Conservation (phyloP, 78 protist genomes). For the Pigoraptor vietnamica region DNA sequence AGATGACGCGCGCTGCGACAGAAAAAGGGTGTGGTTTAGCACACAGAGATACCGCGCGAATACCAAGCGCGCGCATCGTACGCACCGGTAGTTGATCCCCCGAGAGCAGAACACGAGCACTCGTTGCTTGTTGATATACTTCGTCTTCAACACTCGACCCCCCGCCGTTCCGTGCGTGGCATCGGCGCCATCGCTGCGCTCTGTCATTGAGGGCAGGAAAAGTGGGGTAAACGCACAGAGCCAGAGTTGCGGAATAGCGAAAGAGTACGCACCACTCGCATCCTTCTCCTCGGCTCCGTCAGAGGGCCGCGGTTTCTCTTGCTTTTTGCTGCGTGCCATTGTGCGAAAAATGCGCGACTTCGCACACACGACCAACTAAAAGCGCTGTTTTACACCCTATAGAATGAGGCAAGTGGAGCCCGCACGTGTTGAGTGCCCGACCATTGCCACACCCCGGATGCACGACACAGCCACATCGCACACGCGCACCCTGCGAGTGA, state of each 20-base stretch:
- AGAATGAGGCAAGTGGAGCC: neutral
- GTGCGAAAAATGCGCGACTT: neutral
- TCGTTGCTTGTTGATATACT: conserved; percentile 31
- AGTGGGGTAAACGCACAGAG: too few species aligned
- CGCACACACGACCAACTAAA: neutral
- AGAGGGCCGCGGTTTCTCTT: neutral
- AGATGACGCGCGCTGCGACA: conserved; percentile 50
- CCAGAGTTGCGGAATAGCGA: too few species aligned
- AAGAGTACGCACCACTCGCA: neutral
- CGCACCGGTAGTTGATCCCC: conserved; percentile 33
- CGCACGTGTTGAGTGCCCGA: neutral
- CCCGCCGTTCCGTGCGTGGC: neutral
- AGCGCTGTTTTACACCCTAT: neutral
- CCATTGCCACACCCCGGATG: neutral
- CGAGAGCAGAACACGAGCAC: conserved; percentile 53
- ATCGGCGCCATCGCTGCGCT: neutral
- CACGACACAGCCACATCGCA: too few species aligned
- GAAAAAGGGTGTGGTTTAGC: neutral
- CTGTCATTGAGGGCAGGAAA: neutral
- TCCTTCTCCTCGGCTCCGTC: neutral
- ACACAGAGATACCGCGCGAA: neutral
- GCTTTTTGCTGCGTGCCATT: neutral
- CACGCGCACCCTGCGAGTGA: neutral
- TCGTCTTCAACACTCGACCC: neutral
- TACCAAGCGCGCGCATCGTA: neutral